Evolutionary conservation across 306 rosid genomes (phyloP), one percentile per base, ranked within the genome.

Genomic region (Rosa chinensis): DNA sequence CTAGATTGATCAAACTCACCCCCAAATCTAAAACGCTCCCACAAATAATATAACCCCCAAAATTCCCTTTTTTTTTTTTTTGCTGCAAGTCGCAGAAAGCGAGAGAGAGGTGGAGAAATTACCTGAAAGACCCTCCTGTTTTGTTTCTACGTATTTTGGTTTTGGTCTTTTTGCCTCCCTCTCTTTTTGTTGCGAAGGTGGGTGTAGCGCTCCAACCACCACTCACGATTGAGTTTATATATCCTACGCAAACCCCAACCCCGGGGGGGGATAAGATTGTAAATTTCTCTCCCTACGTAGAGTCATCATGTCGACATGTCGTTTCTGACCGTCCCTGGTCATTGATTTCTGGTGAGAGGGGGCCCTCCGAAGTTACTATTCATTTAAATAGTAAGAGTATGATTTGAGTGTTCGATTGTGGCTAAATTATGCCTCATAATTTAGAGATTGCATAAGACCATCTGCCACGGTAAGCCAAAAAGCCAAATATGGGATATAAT

Each of bases 81-180:
- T 8, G 4, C 53, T 59, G 66, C 16, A 9, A 18, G 20, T 35
- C 20, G 45, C 21, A 35, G 18, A 74, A 28, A 18, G 64, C 25
- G 67, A 12, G 21, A 68, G 72, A 74, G 32, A 3, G 42, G 3
- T 2, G 69, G 8, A 67, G 16, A 14, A 28, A 28, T 20, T 75
- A 75, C 79, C 79, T 61, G 35, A 61, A 37, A 43, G 59, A 61
- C 47, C 79, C 79, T 61, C 79, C 79, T 44, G 79, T 20, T 44
- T 75, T 25, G 3, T 44, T 44, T 71, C 25, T 48, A 2, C 48
- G 23, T 25, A 0, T 6, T 28, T 44, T 1, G 61, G 8, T 21
- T 11, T 25, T 55, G 42, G 47, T 74, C 43, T n/a, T 58, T 40
- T 42, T 18, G 68, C 48, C 7, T n/a, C 66, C 4, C 6, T 28